These are phyloP conservation scores for Phaeosphaeriaceae sp. DNA, from an alignment of 2,329 filamentous ascomycete genomes.

Conservation along the genomic window DNA sequence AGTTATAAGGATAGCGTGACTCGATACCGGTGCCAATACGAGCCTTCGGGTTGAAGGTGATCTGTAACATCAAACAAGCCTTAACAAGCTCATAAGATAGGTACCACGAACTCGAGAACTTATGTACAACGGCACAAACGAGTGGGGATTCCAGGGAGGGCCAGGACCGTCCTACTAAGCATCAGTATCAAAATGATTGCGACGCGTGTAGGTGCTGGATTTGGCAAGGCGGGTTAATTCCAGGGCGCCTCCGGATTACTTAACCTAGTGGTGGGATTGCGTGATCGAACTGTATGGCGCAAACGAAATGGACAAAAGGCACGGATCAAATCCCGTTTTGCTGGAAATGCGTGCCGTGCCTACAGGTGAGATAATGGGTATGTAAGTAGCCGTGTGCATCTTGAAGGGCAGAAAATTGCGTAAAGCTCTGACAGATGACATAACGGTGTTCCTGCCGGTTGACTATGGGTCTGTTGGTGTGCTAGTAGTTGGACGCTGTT, in stretches of 20 bases:
- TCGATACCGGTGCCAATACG: no score
- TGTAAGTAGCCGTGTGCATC: not conserved
- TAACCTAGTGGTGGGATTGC: constrained; percentile 32
- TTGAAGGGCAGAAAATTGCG: constrained; percentile 5
- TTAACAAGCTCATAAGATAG: constrained; percentile 27
- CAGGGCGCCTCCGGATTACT: constrained; percentile 29
- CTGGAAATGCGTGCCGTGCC: constrained; percentile 6
- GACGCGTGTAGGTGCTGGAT: constrained; percentile 11
- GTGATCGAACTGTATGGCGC: constrained; percentile 30
- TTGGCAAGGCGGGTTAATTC: constrained; percentile 23
- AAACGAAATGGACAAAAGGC: not conserved
- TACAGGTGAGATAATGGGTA: constrained; percentile 7
- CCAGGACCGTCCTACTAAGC: constrained; percentile 7
- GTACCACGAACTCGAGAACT: constrained; percentile 32
- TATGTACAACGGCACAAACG: constrained; percentile 29
- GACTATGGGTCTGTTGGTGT: constrained; percentile 4
- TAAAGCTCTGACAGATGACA: constrained; percentile 31
- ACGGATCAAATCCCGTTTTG: constrained; percentile 1
- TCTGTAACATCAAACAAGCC: constrained; percentile 28
- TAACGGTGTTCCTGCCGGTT: constrained; percentile 20
- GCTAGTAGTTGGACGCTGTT: constrained; percentile 16
- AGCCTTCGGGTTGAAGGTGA: constrained; percentile 13
- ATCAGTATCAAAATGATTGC: constrained; percentile 13
- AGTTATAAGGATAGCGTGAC: not conserved
- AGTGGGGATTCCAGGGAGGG: constrained; percentile 10